phyloP scores from a whole-genome alignment of 2,329 filamentous ascomycete genomes.

The Apiospora pterosperma region DNA sequence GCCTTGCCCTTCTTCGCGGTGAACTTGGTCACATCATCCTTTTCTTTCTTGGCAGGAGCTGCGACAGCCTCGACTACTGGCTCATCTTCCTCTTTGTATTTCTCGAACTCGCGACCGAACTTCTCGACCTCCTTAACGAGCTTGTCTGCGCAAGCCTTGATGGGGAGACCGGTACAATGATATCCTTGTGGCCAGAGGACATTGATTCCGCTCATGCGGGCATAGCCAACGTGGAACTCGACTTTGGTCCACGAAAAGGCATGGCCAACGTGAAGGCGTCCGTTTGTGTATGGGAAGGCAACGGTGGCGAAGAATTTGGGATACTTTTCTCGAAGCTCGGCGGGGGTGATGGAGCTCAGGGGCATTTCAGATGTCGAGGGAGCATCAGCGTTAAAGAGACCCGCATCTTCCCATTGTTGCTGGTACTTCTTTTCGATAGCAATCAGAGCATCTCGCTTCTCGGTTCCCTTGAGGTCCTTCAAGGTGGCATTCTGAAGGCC shows the following conservation, averaged over 20 bases:
- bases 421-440: constrained; percentile 91
- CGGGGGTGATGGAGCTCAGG: constrained; percentile 67
- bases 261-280: constrained; percentile 85
- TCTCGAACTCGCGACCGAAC: constrained; percentile 84
- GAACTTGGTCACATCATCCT: constrained; percentile 89
- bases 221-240: constrained; percentile 85
- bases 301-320: constrained; percentile 84
- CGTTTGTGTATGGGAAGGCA: constrained; percentile 60
- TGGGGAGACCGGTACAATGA: constrained; percentile 96
- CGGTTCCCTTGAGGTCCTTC: constrained; percentile 48
- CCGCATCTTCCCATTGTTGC: constrained; percentile 71
- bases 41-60: constrained; percentile 62
- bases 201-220: constrained; percentile 86
- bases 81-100: constrained; percentile 62
- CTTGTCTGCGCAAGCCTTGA: constrained; percentile 97
- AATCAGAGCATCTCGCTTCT: constrained; percentile 81
- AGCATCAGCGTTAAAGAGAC: constrained; percentile 82
- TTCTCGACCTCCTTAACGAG: constrained; percentile 82
- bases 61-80: constrained; percentile 40
- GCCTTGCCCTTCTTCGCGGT: constrained; percentile 90
- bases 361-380: constrained; percentile 76
- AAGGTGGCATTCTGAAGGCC: constrained; percentile 15
- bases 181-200: constrained; percentile 88
- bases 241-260: constrained; percentile 89
- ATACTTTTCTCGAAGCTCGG: constrained; percentile 72